Evolutionary conservation across 208 protist species (phyloP).

Genomic region (Wallacemonas sp.): DNA sequence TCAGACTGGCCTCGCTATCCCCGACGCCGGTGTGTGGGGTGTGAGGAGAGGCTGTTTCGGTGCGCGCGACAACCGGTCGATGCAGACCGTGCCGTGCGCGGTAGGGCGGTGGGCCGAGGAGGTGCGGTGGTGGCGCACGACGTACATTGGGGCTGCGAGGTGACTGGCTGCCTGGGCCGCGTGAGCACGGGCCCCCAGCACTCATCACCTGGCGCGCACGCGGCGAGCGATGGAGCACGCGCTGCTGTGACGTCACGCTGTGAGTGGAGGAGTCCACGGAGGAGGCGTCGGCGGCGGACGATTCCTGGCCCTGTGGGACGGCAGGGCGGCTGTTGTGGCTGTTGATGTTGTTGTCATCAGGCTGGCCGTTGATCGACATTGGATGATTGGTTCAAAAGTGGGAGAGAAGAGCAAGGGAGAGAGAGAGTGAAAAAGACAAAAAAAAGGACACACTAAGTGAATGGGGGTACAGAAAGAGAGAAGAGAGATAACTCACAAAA

Average conservation of each 20-base stretch:
- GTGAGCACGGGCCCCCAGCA: conserved; percentile 25
- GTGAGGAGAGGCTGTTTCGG: no score
- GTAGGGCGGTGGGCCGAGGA: conserved; percentile 33
- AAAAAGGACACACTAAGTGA: conserved; percentile 3
- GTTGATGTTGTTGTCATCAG: no score
- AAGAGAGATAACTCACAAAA: no score
- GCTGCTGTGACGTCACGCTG: conserved; percentile 3
- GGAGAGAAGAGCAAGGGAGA: no score
- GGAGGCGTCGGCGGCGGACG: neutral
- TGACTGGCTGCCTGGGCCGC: conserved; percentile 38
- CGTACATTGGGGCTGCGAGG: conserved; percentile 29
- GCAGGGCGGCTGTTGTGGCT: no score
- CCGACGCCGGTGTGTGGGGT: no score
- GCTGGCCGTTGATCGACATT: no score
- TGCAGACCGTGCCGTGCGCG: conserved; percentile 21
- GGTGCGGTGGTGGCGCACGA: conserved; percentile 31
- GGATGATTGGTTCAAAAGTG: no score
- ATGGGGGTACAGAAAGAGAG: conserved; percentile 9
- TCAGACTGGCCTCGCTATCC: no score
- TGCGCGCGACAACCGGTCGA: no score
- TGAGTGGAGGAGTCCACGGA: neutral
- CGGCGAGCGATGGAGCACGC: neutral
- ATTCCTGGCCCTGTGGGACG: no score
- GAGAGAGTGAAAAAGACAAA: conserved; percentile 14
- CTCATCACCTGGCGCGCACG: conserved; percentile 18